phyloP scores from a whole-genome alignment of 495 filamentous ascomycete species.

The Aspergillus affinis region DNA sequence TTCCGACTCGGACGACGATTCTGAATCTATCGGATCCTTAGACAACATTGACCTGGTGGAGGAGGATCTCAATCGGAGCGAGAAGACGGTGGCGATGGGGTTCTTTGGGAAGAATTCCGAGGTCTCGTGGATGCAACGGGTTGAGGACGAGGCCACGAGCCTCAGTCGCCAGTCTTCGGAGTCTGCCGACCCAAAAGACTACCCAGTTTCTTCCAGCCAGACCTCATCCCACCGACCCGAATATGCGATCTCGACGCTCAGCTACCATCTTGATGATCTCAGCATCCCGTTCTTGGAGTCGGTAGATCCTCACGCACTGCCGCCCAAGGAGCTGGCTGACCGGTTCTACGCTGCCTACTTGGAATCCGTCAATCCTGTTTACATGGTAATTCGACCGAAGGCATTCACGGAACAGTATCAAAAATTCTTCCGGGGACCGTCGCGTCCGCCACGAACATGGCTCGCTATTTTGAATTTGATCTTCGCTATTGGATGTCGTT shows the following conservation, averaged over 20 bases:
- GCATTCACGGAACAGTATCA: conserved; percentile 44
- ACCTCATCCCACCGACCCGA: conserved; percentile 5
- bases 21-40: conserved; percentile 56
- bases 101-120: conserved; percentile 66
- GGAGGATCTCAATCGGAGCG: conserved; percentile 57
- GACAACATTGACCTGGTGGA: conserved; percentile 57
- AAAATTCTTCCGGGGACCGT: conserved; percentile 26
- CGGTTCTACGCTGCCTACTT: conserved; percentile 56
- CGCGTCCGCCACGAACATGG: conserved; percentile 44
- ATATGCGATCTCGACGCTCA: conserved; percentile 36
- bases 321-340: conserved; percentile 50
- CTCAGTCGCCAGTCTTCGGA: conserved; percentile 1
- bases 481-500: conserved; percentile 59
- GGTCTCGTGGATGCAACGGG: conserved; percentile 56
- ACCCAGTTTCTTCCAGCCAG: not conserved
- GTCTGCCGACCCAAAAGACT: not conserved
- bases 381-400: conserved; percentile 52
- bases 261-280: conserved; percentile 59
- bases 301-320: conserved; percentile 51
- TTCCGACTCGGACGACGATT: conserved; percentile 25
- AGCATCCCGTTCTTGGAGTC: conserved; percentile 39
- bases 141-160: conserved; percentile 31
- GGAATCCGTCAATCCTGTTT: conserved; percentile 54
- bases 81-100: conserved; percentile 49
- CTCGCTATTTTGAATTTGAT: conserved; percentile 63